phyloP scores from a whole-genome alignment of 2,329 filamentous ascomycete genomes.

The Fusarium xyrophilum region DNA sequence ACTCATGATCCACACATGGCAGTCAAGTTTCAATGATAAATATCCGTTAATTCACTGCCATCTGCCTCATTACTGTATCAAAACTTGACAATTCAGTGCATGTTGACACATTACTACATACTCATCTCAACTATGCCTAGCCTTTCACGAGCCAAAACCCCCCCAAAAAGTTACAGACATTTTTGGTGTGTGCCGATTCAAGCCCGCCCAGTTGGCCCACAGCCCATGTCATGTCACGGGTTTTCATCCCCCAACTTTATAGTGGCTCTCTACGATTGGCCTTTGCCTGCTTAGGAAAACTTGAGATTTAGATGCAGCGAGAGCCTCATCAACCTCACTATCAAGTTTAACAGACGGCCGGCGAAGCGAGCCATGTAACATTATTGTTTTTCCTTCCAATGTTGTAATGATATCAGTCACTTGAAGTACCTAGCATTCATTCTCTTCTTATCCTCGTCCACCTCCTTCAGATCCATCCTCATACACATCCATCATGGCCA shows the following conservation, averaged over 20 bases:
- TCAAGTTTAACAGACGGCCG: slow-evolving; percentile 3
- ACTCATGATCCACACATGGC: neutral
- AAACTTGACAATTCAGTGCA: neutral
- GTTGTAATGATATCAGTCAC: slow-evolving; percentile 15
- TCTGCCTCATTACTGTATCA: neutral
- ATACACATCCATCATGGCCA: slow-evolving; percentile 27
- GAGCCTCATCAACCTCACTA: slow-evolving; percentile 28
- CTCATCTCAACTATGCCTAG: neutral
- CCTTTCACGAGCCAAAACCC: neutral
- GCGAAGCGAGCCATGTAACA: slow-evolving; percentile 34
- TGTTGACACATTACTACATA: no score
- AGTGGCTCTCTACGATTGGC: slow-evolving; percentile 19
- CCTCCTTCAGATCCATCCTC: neutral
- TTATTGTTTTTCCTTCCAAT: slow-evolving; percentile 1
- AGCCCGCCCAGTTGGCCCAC: slow-evolving; percentile 16
- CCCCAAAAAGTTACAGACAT: neutral
- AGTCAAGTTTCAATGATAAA: neutral
- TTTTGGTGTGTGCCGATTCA: slow-evolving; percentile 16
- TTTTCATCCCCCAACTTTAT: slow-evolving; percentile 20
- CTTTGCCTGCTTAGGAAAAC: slow-evolving; percentile 23
- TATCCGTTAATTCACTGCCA: neutral
- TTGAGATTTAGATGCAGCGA: slow-evolving; percentile 7
- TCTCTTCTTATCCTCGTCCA: neutral
- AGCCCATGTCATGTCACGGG: slow-evolving; percentile 35
- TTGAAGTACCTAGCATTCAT: neutral